These are phyloP conservation scores for Salvia sclarea DNA, from an alignment of 305 asterid genomes.

Conservation along the genomic window DNA sequence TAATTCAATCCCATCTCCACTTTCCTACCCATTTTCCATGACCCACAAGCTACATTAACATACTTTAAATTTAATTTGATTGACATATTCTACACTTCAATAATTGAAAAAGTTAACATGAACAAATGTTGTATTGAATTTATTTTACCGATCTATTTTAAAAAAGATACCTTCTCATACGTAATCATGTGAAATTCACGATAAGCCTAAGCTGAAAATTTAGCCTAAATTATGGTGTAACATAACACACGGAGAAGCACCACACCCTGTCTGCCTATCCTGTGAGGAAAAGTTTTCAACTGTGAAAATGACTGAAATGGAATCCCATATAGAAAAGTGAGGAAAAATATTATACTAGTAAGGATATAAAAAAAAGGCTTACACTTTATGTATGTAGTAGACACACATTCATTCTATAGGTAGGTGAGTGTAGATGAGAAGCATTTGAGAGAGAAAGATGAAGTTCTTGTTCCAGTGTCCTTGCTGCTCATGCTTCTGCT, in stretches of 20 bases:
- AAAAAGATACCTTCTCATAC: too few species aligned
- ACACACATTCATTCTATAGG: neutral
- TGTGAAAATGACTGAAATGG: constrained; percentile 47
- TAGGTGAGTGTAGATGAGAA: neutral
- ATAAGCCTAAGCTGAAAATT: neutral
- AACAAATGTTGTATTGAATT: too few species aligned
- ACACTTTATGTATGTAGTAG: constrained; percentile 8
- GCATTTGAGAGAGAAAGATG: constrained; percentile 29
- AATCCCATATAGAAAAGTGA: constrained; percentile 39
- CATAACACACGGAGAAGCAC: neutral
- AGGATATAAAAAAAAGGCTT: neutral
- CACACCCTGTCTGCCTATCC: neutral
- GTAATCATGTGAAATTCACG: neutral
- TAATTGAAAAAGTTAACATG: neutral
- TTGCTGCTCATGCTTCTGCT: constrained; percentile 59
- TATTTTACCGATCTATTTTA: too few species aligned
- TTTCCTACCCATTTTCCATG: constrained; percentile 10
- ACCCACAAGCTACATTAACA: neutral
- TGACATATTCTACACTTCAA: neutral
- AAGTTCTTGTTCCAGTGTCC: constrained; percentile 61
- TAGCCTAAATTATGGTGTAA: neutral
- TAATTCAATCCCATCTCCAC: constrained; percentile 23
- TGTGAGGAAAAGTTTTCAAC: constrained; percentile 9
- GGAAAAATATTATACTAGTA: neutral
- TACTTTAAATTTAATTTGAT: neutral